Percentiles rank a stretch among this genome's conserved stretches.
phyloP scores from a whole-genome alignment of 768 basidiomycete species.

The Neoboletus magnificus region DNA sequence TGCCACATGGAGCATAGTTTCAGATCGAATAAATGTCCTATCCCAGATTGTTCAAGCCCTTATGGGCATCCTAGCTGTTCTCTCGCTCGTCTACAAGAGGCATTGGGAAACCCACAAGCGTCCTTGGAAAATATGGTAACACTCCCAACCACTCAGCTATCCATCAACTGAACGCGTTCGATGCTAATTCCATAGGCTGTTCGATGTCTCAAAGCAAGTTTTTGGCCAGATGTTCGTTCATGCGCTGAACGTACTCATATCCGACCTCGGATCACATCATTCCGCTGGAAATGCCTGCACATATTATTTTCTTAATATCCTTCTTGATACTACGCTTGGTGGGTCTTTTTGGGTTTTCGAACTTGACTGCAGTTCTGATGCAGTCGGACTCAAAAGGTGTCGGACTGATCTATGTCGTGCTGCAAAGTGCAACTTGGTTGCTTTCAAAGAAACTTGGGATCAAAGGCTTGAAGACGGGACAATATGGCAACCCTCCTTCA shows the following conservation, averaged over 20 bases:
- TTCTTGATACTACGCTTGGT: conserved; percentile 79
- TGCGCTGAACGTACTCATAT: conserved; percentile 73
- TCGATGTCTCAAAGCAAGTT: conserved; percentile 91
- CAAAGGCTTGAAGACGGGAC: conserved; percentile 80
- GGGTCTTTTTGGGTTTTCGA: conserved; percentile 22
- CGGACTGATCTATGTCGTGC: conserved; percentile 70
- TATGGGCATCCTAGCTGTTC: conserved; percentile 89
- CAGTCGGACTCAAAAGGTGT: conserved; percentile 50
- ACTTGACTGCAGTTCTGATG: conserved; percentile 5
- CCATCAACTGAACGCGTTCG: conserved; percentile 7
- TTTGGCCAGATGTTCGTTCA: conserved; percentile 84
- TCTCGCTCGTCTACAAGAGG: conserved; percentile 83
- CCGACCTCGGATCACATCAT: conserved; percentile 67
- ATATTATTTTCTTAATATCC: conserved; percentile 88
- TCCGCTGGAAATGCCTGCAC: conserved; percentile 83
- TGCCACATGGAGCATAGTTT: background rate
- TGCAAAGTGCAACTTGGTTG: conserved; percentile 61
- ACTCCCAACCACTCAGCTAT: background rate
- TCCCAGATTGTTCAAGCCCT: conserved; percentile 73
- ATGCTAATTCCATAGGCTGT: conserved; percentile 52
- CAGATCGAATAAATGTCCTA: background rate
- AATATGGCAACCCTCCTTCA: conserved; percentile 85
- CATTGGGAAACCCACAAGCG: conserved; percentile 82
- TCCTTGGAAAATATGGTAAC: conserved; percentile 90
- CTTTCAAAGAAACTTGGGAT: conserved; percentile 61